Evolutionary conservation across 768 basidiomycete genomes (phyloP), one percentile per base, ranked within the genome.

Genomic region (Mycena galericulata): DNA sequence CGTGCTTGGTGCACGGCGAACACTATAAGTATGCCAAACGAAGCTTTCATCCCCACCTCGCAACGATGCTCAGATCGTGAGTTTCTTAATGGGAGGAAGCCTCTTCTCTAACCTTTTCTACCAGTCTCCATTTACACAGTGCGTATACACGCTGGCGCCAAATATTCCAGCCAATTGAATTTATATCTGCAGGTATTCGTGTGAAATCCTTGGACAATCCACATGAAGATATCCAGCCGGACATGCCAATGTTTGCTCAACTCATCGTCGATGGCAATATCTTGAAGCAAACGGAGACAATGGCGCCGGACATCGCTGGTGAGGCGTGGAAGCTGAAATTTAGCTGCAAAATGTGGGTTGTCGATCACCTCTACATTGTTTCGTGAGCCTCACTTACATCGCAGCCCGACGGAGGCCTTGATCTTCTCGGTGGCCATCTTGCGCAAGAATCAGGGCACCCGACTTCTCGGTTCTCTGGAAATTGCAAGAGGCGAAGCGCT

Each of bases 111-210:
- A 50, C 30, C 30, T 15, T 50, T 50, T 27, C 30, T 26, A 50
- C 49, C 30, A 50, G 49, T 27, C 27, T 50, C 49, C 27, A 50
- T 50, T 27, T 50, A 29, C 49, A 50, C 27, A 50, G 49, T 50
- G 30, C 27, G 30, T 50, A 50, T 50, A 29, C 49, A 26, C 27
- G 27, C 26, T 50, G 49, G 34, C 14, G 34, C n/a, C n/a, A n/a
- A 50, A 50, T 50, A 29, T 29, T 50, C 49, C 49, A 50, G 49
- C 27, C 49, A 26, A 29, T 50, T 50, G 49, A 50, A 50, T 50
- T 26, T 50, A 27, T 27, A 26, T 29, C 30, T 29, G 30, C 49
- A 50, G 49, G 30, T 50, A 50, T 50, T 29, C 10, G 27, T 26
- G 30, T 50, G 26, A 50, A 50, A 27, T 29, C 49, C 30, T 50